A percentile compares a stretch with the other conserved stretches of the same genome.
Conservation (phyloP, 148 eudicot genomes). For the Heliosperma pusillum region DNA sequence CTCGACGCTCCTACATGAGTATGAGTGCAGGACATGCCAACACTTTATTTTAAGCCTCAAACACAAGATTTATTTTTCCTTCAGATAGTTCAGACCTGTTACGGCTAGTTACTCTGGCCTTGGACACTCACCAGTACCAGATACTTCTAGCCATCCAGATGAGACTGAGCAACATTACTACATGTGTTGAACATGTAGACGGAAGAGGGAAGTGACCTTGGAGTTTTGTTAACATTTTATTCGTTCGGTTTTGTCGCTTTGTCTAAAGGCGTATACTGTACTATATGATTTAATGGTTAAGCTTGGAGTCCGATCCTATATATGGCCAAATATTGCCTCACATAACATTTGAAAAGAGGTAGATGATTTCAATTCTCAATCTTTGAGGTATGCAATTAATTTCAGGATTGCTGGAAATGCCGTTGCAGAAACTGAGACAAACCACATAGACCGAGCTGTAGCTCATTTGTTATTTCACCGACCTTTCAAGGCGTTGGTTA, state of each 20-base stretch:
- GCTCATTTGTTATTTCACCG: slow-evolving; percentile 81
- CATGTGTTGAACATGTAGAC: no score
- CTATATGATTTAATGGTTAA: neutral
- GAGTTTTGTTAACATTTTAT: no score
- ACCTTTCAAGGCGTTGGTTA: slow-evolving; percentile 43
- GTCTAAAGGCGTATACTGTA: no score
- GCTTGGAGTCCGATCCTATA: neutral
- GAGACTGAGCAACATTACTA: neutral
- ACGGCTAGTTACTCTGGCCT: neutral
- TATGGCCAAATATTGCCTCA: neutral
- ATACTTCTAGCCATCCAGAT: neutral
- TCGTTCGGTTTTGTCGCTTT: no score
- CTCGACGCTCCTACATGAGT: no score
- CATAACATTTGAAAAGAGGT: neutral
- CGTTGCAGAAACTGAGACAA: slow-evolving; percentile 57
- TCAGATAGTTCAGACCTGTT: no score
- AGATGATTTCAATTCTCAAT: neutral
- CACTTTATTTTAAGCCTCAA: no score
- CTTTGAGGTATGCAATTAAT: slow-evolving; percentile 1
- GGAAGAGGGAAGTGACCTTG: no score
- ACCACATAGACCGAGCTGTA: slow-evolving; percentile 68
- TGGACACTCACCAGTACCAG: neutral
- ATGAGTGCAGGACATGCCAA: no score
- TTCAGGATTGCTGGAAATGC: slow-evolving; percentile 38
- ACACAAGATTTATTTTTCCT: no score